phyloP scores from a whole-genome alignment of 768 basidiomycete species.

The Tremella fuciformis region DNA sequence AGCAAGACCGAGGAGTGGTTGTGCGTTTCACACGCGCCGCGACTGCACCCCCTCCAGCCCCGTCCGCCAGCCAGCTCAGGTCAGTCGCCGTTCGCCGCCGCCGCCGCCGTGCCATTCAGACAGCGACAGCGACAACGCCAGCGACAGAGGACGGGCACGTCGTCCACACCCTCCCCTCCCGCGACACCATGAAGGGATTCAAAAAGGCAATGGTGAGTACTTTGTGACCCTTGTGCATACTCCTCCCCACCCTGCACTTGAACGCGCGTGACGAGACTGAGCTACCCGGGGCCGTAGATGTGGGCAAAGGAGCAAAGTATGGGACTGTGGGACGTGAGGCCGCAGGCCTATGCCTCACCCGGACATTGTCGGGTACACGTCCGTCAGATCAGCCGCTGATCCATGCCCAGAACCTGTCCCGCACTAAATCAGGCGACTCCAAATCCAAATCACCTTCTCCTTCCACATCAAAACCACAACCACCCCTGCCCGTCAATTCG shows the following conservation, averaged over 20 bases:
- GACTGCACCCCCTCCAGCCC: too few relatives aligned
- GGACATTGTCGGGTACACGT: too few relatives aligned
- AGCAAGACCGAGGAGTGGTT: too few relatives aligned
- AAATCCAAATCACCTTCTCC: constrained; percentile 35
- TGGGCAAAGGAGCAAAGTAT: background rate
- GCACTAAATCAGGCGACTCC: constrained; percentile 35
- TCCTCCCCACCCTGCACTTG: background rate
- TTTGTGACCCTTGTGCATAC: background rate
- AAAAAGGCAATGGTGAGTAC: constrained; percentile 54
- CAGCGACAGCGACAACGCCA: too few relatives aligned
- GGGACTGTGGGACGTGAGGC: background rate
- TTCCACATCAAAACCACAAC: constrained; percentile 27
- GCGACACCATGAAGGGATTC: constrained; percentile 52
- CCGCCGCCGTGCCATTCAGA: too few relatives aligned
- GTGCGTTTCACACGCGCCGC: too few relatives aligned
- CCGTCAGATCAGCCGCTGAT: background rate
- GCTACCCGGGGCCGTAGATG: background rate
- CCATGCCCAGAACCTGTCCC: constrained; percentile 30
- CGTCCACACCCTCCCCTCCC: too few relatives aligned
- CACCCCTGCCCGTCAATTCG: constrained; percentile 18
- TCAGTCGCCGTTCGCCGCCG: too few relatives aligned
- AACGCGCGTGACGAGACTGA: too few relatives aligned
- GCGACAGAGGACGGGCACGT: too few relatives aligned
- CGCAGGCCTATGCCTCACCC: too few relatives aligned
- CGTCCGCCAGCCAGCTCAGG: too few relatives aligned